Evolutionary conservation across 2,329 filamentous ascomycete genomes (phyloP).

Genomic region (Beauveria sp.): DNA sequence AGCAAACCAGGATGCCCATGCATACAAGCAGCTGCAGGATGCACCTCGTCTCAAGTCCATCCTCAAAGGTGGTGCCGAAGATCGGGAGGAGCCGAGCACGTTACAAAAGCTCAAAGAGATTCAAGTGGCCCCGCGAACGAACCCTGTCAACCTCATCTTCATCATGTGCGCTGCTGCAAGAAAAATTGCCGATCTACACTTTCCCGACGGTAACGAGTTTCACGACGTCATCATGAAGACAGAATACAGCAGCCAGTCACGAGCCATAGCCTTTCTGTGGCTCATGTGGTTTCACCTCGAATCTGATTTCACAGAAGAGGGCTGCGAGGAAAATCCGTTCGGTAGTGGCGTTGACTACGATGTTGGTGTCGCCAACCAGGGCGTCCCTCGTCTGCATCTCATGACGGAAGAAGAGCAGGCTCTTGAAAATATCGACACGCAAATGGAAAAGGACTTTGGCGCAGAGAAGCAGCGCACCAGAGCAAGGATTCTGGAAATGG

Average conservation of each 20-base stretch:
- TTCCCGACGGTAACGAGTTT: slow-evolving; percentile 78
- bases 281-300: slow-evolving; percentile 99
- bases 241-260: slow-evolving; percentile 70
- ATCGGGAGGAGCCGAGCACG: slow-evolving; percentile 73
- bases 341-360: slow-evolving; percentile 63
- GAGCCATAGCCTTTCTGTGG: slow-evolving; percentile 88
- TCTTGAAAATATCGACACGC: slow-evolving; percentile 66
- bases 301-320: slow-evolving; percentile 85
- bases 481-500: slow-evolving; percentile 66
- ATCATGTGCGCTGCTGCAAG: slow-evolving; percentile 83
- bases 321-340: slow-evolving; percentile 85
- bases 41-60: slow-evolving; percentile 95
- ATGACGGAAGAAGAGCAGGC: slow-evolving; percentile 59
- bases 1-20: slow-evolving; percentile 87
- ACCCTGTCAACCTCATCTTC: slow-evolving; percentile 95
- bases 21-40: slow-evolving; percentile 97
- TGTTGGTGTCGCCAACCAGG: slow-evolving; percentile 57
- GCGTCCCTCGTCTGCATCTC: slow-evolving; percentile 58
- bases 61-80: slow-evolving; percentile 91
- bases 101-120: slow-evolving; percentile 72
- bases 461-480: slow-evolving; percentile 66
- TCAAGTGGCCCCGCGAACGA: slow-evolving; percentile 62
- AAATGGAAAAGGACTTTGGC: slow-evolving; percentile 63
- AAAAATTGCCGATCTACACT: slow-evolving; percentile 89
- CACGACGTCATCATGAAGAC: slow-evolving; percentile 94